phyloP scores from a whole-genome alignment of 192 early-diverging fungal species.

The Geranomyces michiganensis region DNA sequence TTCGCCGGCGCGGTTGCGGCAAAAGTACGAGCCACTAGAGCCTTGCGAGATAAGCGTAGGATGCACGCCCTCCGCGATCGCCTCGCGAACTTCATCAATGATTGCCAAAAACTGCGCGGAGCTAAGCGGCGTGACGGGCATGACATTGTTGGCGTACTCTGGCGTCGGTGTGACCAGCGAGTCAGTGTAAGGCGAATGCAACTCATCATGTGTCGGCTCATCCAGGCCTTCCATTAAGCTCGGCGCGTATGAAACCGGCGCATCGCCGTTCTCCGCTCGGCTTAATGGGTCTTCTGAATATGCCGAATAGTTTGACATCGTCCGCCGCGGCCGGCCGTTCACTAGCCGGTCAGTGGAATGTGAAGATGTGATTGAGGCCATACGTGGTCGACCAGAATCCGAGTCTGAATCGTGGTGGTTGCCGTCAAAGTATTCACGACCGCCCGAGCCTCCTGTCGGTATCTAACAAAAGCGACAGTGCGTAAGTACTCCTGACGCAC shows the following conservation, averaged over 20 bases:
- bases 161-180: constrained; percentile 24
- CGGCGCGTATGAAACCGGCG: constrained; percentile 17
- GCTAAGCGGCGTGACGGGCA: constrained; percentile 41
- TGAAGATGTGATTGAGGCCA: neutral
- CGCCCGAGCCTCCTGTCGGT: constrained; percentile 10
- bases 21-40: constrained; percentile 92
- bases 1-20: constrained; percentile 68
- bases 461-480: neutral
- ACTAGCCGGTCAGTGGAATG: constrained; percentile 15
- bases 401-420: constrained; percentile 12
- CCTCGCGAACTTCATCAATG: constrained; percentile 45
- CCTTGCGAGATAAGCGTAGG: constrained; percentile 62
- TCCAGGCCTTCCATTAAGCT: constrained; percentile 20
- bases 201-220: constrained; percentile 1
- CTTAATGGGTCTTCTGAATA: neutral
- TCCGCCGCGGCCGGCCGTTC: neutral
- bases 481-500: neutral
- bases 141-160: constrained; percentile 17
- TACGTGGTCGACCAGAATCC: neutral
- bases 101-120: constrained; percentile 41
- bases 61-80: constrained; percentile 53
- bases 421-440: neutral
- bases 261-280: neutral
- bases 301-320: neutral
- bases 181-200: constrained; percentile 10